Evolutionary conservation across 495 filamentous ascomycete genomes (phyloP), one percentile per base, ranked within the genome.

Genomic region (Hypoxylon crocopeplum): DNA sequence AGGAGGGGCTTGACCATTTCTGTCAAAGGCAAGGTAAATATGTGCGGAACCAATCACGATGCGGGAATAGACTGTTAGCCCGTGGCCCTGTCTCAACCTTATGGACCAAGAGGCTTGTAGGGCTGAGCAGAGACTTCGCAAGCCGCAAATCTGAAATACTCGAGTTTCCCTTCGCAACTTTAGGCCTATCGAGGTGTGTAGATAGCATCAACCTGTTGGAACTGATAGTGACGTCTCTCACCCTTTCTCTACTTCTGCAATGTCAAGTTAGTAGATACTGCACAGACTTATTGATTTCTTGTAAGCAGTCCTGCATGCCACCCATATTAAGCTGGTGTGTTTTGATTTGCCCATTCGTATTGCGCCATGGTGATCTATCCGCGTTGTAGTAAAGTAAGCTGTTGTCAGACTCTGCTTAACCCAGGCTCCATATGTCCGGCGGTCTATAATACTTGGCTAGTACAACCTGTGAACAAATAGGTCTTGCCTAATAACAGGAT

Each of bases 261-360:
- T 46, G 27, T 42, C 45, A n/a, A n/a, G n/a, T n/a, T n/a, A n/a
- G n/a, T n/a, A n/a, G n/a, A n/a, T 36, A 17, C 45, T 56, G 39
- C 55, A 55, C 36, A 47, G 15, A 30, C 42, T 34, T 40, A 54
- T 59, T 38, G 22, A 59, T 34, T 50, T 42, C 20, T 25, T 57
- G 48, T 53, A 47, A 62, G 59, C 46, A 27, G 38, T 62, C 32
- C 33, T 51, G 45, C 33, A 39, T 56, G 45, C 36, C 30, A 59
- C 46, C 44, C 39, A 41, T 49, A 38, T 49, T 21, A 47, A 50
- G 5, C 27, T 51, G 16, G 33, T 47, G 49, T 39, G 36, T 20
- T 56, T 42, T 64, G 49, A 64, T 64, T 59, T 59, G 61, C 49
- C 29, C 15, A 50, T 30, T 54, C 61, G 61, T 64, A 64, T 55